Conservation (phyloP, 192 early-diverging fungal species). For the Geranomyces michiganensis region DNA sequence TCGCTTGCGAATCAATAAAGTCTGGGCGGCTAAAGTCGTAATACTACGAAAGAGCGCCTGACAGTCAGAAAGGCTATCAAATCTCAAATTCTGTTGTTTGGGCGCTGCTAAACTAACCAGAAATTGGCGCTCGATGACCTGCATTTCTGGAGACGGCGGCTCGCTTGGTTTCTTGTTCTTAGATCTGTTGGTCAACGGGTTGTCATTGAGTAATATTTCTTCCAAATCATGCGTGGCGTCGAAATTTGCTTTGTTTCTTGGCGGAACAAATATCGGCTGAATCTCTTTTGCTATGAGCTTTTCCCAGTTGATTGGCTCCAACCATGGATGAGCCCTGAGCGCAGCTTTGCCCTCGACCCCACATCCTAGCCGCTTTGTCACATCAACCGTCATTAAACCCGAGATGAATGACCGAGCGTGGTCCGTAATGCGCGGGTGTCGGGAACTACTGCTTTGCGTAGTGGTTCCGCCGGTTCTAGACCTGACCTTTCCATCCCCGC, state of each 20-base stretch:
- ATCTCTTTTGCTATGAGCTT: slow-evolving; percentile 41
- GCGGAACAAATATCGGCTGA: slow-evolving; percentile 52
- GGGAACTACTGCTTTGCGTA: not conserved
- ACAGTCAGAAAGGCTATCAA: not conserved
- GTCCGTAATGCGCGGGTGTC: slow-evolving; percentile 18
- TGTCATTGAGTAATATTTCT: slow-evolving; percentile 70
- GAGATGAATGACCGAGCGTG: slow-evolving; percentile 15
- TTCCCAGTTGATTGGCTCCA: slow-evolving; percentile 44
- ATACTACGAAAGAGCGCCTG: slow-evolving; percentile 6
- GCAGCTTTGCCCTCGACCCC: slow-evolving; percentile 19
- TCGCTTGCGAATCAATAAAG: slow-evolving; percentile 17
- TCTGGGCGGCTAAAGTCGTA: slow-evolving; percentile 22
- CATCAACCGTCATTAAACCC: slow-evolving; percentile 28
- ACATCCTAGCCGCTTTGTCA: slow-evolving; percentile 23
- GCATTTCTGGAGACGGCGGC: slow-evolving; percentile 27
- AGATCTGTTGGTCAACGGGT: slow-evolving; percentile 51
- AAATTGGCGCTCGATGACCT: slow-evolving; percentile 25
- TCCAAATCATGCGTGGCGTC: slow-evolving; percentile 73
- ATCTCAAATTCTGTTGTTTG: not conserved
- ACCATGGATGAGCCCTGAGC: slow-evolving; percentile 48
- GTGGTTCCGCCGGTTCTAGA: not conserved
- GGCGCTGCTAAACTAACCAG: slow-evolving; percentile 14
- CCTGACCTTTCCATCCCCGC: slow-evolving; percentile 9
- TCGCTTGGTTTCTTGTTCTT: slow-evolving; percentile 37
- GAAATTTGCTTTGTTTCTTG: slow-evolving; percentile 58